These are phyloP conservation scores for Sphaerosporella brunnea DNA, from an alignment of 495 filamentous ascomycete species.

Conservation along the genomic window DNA sequence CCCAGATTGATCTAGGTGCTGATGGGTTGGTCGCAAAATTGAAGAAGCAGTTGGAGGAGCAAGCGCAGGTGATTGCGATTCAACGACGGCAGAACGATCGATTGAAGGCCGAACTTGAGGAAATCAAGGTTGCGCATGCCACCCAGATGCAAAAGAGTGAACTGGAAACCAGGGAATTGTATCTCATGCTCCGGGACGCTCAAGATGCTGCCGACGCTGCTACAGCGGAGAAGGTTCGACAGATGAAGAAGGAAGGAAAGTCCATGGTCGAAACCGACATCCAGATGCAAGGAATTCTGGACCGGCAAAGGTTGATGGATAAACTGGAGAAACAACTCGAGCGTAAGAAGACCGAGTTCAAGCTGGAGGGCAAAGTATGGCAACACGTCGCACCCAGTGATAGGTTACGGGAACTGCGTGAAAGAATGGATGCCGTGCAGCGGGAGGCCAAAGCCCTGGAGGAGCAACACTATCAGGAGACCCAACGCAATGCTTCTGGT, in stretches of 20 bases:
- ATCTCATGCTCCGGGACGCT: constrained; percentile 94
- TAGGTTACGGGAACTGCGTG: constrained; percentile 73
- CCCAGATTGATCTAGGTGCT: constrained; percentile 81
- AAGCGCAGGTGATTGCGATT: constrained; percentile 72
- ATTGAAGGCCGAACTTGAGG: constrained; percentile 73
- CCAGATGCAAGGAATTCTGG: constrained; percentile 80
- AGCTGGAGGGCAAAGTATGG: constrained; percentile 91
- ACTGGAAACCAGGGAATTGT: constrained; percentile 85
- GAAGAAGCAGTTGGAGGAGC: constrained; percentile 84
- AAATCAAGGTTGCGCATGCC: constrained; percentile 66
- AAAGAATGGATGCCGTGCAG: constrained; percentile 66
- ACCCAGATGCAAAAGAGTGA: constrained; percentile 91
- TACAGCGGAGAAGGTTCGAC: constrained; percentile 41
- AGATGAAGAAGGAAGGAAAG: constrained; percentile 25
- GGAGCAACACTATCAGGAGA: constrained; percentile 34
- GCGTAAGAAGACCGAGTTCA: constrained; percentile 92
- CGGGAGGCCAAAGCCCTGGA: constrained; percentile 28
- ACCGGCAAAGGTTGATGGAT: constrained; percentile 79
- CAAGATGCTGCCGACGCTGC: constrained; percentile 88
- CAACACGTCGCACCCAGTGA: constrained; percentile 71
- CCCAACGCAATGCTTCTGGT: constrained; percentile 26
- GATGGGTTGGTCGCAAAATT: constrained; percentile 86
- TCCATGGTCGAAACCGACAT: constrained; percentile 41
- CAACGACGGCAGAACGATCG: constrained; percentile 70
- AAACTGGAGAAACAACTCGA: constrained; percentile 87